phyloP scores from a whole-genome alignment of 2,329 filamentous ascomycete genomes.

The Plectosphaerella sp. region DNA sequence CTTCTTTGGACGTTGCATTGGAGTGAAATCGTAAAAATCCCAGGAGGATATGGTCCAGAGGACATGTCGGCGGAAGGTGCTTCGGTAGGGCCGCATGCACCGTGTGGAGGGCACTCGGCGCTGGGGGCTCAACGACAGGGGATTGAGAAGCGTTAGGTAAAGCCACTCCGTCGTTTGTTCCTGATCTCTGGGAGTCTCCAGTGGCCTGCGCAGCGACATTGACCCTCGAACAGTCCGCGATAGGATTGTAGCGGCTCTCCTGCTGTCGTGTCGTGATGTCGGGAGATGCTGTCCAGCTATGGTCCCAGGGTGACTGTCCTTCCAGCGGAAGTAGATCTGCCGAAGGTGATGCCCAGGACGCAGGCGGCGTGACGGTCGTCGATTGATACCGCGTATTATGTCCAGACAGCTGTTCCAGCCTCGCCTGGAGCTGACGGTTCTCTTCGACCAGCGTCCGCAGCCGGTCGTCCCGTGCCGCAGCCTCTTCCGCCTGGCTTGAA shows the following conservation, averaged over 20 bases:
- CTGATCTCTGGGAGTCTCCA: not conserved
- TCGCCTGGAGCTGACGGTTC: not conserved
- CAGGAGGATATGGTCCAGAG: not conserved
- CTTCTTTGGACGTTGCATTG: not conserved
- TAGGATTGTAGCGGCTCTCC: not conserved
- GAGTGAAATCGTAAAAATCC: constrained; percentile 1
- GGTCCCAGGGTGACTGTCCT: not conserved
- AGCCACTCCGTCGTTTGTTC: not conserved
- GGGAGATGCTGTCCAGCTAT: not conserved
- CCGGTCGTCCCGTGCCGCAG: not conserved
- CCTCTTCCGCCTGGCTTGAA: not conserved
- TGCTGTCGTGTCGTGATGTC: not conserved
- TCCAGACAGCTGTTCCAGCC: not conserved
- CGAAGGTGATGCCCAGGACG: not conserved
- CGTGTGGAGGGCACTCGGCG: not conserved
- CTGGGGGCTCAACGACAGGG: not conserved
- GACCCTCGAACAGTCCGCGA: not conserved
- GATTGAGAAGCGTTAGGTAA: not conserved
- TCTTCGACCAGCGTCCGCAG: not conserved
- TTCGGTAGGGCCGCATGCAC: not conserved
- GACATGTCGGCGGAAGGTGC: not conserved
- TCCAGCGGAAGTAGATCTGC: not conserved
- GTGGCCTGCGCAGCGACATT: not conserved
- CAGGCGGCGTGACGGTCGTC: not conserved
- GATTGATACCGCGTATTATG: not conserved